phyloP scores from a whole-genome alignment of 2,329 filamentous ascomycete genomes.

The Teratosphaeria destructans region DNA sequence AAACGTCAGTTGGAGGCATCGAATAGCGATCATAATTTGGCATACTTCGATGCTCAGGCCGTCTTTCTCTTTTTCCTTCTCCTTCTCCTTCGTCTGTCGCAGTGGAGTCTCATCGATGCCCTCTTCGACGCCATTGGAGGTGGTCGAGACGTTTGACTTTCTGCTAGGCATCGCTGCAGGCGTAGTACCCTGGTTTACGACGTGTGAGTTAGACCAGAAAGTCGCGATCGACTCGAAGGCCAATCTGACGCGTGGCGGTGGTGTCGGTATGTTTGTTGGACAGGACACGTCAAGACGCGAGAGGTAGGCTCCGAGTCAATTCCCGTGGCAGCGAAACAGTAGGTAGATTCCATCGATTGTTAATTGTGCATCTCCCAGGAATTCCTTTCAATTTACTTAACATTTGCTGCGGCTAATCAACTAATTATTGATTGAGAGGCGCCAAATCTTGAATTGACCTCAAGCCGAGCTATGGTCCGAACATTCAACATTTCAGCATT shows the following conservation, averaged over 20 bases:
- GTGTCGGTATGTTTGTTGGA: background rate
- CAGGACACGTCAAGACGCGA: conserved; percentile 1
- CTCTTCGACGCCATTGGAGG: conserved; percentile 29
- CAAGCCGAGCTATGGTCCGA: no score
- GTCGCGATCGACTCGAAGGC: background rate
- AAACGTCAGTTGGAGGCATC: background rate
- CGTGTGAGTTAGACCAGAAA: background rate
- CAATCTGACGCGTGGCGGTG: background rate
- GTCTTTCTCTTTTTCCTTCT: conserved; percentile 19
- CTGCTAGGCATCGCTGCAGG: conserved; percentile 32
- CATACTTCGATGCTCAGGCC: conserved; percentile 35
- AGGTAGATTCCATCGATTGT: background rate
- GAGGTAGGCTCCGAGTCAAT: background rate
- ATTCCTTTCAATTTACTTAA: no score
- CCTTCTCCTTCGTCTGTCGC: conserved; percentile 24
- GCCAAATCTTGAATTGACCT: no score
- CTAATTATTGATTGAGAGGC: no score
- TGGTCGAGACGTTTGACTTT: conserved; percentile 36
- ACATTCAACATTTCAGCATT: no score
- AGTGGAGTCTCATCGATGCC: conserved; percentile 20
- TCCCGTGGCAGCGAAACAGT: background rate
- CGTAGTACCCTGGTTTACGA: background rate
- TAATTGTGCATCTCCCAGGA: background rate
- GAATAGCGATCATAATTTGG: conserved; percentile 3
- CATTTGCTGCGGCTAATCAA: no score